These are phyloP conservation scores for Rhodotorula sp. DNA, from an alignment of 1,284 basidiomycete genomes.

Conservation along the genomic window DNA sequence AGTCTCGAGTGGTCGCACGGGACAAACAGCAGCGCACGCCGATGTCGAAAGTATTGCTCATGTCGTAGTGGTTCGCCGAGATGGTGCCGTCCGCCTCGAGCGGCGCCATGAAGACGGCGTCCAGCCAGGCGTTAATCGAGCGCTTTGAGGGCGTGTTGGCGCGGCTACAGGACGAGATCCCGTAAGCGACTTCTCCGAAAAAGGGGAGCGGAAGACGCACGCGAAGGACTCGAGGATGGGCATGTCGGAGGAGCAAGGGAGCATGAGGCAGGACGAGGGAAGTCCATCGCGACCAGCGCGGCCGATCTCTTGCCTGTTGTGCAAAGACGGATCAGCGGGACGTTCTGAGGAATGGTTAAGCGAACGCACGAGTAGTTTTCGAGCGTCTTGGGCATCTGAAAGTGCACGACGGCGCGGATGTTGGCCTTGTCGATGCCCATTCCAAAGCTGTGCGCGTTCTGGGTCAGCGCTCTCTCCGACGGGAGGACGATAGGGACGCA, in stretches of 20 bases:
- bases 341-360: background rate
- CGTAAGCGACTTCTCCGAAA: too few relatives aligned
- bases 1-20: background rate
- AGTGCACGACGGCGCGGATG: slow-evolving; percentile 75
- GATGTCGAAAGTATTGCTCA: slow-evolving; percentile 51
- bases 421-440: slow-evolving; percentile 95
- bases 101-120: slow-evolving; percentile 18
- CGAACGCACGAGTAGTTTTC: slow-evolving; percentile 56
- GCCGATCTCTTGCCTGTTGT: slow-evolving; percentile 69
- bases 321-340: background rate
- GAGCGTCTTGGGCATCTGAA: slow-evolving; percentile 66
- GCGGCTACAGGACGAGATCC: slow-evolving; percentile 4
- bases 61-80: slow-evolving; percentile 24
- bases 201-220: background rate
- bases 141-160: slow-evolving; percentile 32
- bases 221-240: slow-evolving; percentile 35
- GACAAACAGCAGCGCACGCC: slow-evolving; percentile 46
- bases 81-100: slow-evolving; percentile 28
- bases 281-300: slow-evolving; percentile 74
- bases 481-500: background rate
- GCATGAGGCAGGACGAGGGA: slow-evolving; percentile 37
- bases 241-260: slow-evolving; percentile 20
- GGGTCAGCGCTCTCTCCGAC: too few relatives aligned
- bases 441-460: background rate
- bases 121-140: slow-evolving; percentile 29